These are phyloP conservation scores for Verticillium tricorpus DNA, from an alignment of 2,329 filamentous ascomycete species.

Conservation along the genomic window DNA sequence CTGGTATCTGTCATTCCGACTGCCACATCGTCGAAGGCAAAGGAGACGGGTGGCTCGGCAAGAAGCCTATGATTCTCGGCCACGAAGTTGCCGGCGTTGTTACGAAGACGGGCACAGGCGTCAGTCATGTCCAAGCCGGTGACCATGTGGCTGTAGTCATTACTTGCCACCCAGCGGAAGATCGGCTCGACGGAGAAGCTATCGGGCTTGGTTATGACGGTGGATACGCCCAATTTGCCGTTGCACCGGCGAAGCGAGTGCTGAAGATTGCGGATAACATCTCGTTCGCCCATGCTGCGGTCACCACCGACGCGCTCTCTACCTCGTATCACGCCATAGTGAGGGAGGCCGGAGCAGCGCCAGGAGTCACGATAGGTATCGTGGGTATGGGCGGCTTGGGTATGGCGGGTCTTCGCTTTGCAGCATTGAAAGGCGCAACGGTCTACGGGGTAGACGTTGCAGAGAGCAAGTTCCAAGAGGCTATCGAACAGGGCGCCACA, in stretches of 20 bases:
- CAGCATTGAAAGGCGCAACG: conserved; percentile 1
- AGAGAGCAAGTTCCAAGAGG: conserved; percentile 2
- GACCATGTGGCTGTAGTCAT: conserved; percentile 1
- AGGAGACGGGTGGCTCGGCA: not conserved
- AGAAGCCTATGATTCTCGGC: conserved; percentile 5
- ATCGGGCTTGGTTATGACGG: conserved; percentile 5
- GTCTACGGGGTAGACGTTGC: conserved; percentile 7
- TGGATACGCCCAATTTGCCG: conserved; percentile 2
- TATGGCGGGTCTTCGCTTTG: not conserved
- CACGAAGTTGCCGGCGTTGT: conserved; percentile 7
- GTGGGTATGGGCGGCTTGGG: conserved; percentile 35
- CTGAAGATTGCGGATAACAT: conserved; percentile 12
- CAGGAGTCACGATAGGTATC: conserved; percentile 28
- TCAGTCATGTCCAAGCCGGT: not conserved
- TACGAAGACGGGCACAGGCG: not conserved
- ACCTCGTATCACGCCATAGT: conserved; percentile 34
- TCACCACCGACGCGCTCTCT: conserved; percentile 33
- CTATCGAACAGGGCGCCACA: not conserved
- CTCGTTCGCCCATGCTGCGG: conserved; percentile 23
- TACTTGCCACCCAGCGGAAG: not conserved
- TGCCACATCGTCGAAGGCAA: not conserved
- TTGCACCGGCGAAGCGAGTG: not conserved
- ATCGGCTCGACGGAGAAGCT: not conserved
- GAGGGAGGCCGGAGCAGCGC: conserved; percentile 25
- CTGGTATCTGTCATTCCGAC: conserved; percentile 6